Base-by-base conservation (phyloP, 208 protist species). In the Acanthamoeba lenticulata region DNA sequence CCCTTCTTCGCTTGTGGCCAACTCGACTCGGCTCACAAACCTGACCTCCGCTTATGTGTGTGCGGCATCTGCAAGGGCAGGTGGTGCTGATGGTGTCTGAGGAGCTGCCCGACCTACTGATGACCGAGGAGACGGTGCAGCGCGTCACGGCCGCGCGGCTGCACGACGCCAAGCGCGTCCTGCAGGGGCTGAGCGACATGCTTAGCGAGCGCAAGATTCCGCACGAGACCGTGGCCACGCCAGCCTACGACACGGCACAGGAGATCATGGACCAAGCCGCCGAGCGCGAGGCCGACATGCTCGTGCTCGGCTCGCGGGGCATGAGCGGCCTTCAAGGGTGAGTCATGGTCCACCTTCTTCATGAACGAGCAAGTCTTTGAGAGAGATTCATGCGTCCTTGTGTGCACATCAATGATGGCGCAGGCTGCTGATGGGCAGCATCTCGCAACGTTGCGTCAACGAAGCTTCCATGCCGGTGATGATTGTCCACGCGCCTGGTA, bases 191-290 rank as follows among this genome's bases (percentile, higher is more conserved):
- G 21, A 79, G 69, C n/a, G 57, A 67, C 57, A 29, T 29, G 5
- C 69, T 79, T 21, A 45, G 3, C n/a, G n/a, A 42, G 21, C 32
- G 24, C 60, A 27, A 6, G 69, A 79, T 79, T 7, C 34, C 27
- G 69, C 69, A 79, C 69, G 69, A 79, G 34, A 79, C 69, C 19
- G 44, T 79, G 2, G 69, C 69, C 13, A 79, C 69, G 69, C 69
- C 32, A 1, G 32, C 36, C 27, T 79, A 38, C 11, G 69, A 79
- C 69, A 79, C 69, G 9, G 69, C 69, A 6, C 32, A 79, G 38
- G 36, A 42, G 36, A 79, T 79, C 38, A n/a, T 79, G 69, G 69
- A 79, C 38, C 15, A 38, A 13, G 69, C 24, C 69, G 38, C 7
- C 36, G 2, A n/a, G 32, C 29, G 38, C 32, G 36, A 79, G 36